Conservation (phyloP, 73 alveolate genomes). For the Strombidium stylifer region DNA sequence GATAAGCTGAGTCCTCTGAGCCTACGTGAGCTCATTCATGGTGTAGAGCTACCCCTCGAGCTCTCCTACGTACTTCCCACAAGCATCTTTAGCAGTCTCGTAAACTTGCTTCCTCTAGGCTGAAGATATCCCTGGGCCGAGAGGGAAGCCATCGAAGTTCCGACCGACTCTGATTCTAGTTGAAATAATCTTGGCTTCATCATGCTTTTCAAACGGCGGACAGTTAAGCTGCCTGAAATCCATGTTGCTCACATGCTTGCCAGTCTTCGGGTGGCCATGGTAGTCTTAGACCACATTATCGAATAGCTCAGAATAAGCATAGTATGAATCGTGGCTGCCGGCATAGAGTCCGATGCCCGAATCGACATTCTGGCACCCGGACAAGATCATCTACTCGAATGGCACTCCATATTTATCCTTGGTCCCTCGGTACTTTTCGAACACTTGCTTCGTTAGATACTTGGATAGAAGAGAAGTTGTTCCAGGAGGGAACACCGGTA, state of each 20-base stretch:
- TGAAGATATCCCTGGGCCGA: conserved; percentile 22
- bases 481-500: conserved; percentile 52
- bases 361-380: too few relatives aligned
- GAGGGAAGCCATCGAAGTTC: conserved; percentile 35
- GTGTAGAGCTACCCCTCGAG: too few relatives aligned
- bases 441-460: conserved; percentile 38
- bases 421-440: too few relatives aligned
- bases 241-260: conserved; percentile 11
- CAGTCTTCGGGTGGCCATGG: conserved; percentile 23
- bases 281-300: conserved; percentile 18
- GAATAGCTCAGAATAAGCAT: conserved; percentile 17
- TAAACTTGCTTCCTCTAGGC: conserved; percentile 25
- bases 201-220: conserved; percentile 29
- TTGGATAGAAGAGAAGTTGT: conserved; percentile 28
- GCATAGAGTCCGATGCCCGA: conserved; percentile 43
- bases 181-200: neutral
- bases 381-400: too few relatives aligned
- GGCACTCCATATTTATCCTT: too few relatives aligned
- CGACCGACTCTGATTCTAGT: conserved; percentile 53
- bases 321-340: conserved; percentile 41
- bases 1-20: conserved; percentile 31
- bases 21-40: conserved; percentile 12
- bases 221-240: conserved; percentile 16
- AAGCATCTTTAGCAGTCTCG: conserved; percentile 20
- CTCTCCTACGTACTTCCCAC: conserved; percentile 17